Evolutionary conservation across 2,329 filamentous ascomycete genomes (phyloP).

Genomic region (Coniella lustricola): DNA sequence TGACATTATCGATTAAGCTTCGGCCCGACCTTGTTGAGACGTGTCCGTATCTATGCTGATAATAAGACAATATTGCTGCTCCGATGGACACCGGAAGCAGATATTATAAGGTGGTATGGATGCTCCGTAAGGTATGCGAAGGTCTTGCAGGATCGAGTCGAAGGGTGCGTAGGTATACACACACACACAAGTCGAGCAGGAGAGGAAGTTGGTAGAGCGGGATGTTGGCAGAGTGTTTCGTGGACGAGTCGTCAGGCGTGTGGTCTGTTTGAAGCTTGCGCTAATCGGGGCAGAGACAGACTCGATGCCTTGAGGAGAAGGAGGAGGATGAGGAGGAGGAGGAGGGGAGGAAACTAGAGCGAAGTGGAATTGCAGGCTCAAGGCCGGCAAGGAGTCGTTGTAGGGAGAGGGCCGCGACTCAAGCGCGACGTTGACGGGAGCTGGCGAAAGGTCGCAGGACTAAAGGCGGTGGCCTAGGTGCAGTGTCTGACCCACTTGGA

Average conservation of each 20-base stretch:
- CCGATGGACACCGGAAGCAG: too few species aligned
- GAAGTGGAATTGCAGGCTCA: not conserved
- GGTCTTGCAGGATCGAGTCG: conserved; percentile 4
- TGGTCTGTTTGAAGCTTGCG: not conserved
- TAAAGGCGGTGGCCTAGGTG: conserved; percentile 6
- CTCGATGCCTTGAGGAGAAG: not conserved
- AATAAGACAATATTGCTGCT: not conserved
- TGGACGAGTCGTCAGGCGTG: not conserved
- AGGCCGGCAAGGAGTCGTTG: not conserved
- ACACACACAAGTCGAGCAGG: not conserved
- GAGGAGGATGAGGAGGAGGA: too few species aligned
- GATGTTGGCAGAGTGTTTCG: not conserved
- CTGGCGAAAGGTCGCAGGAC: not conserved
- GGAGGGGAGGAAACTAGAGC: conserved; percentile 1
- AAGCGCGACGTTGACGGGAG: conserved; percentile 7
- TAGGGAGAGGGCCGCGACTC: conserved; percentile 7
- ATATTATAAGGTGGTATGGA: not conserved
- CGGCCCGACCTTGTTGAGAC: conserved; percentile 39
- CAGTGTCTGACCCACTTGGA: conserved; percentile 9
- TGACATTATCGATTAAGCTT: conserved; percentile 86
- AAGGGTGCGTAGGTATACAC: conserved; percentile 1
- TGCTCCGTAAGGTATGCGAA: conserved; percentile 12
- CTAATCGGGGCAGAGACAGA: not conserved
- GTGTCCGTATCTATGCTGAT: conserved; percentile 4
- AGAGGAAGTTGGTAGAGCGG: not conserved